Evolutionary conservation across 1,139 yeast genomes (phyloP).

Genomic region (Kodamaea derodonti): DNA sequence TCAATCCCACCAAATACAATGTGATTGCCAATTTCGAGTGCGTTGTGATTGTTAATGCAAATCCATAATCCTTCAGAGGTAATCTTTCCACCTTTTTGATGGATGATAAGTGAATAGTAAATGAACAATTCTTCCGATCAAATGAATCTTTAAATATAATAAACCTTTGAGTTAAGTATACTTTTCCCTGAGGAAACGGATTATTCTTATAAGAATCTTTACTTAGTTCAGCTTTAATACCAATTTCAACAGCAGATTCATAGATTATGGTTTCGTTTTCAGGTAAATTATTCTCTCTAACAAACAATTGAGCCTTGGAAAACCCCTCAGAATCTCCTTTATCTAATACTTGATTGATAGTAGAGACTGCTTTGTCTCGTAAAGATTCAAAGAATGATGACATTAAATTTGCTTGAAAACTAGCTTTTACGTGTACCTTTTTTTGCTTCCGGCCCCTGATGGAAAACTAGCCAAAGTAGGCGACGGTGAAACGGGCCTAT

Average conservation of each 20-base stretch:
- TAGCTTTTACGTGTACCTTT: too few relatives aligned
- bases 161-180: constrained; percentile 71
- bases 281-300: constrained; percentile 66
- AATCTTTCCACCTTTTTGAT: constrained; percentile 82
- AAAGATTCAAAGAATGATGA: constrained; percentile 24
- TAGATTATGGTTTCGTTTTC: constrained; percentile 61
- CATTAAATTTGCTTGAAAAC: too few relatives aligned
- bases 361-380: constrained; percentile 23
- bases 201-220: constrained; percentile 23
- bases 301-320: constrained; percentile 66
- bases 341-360: constrained; percentile 41
- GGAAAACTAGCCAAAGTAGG: too few relatives aligned
- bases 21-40: constrained; percentile 63
- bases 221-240: constrained; percentile 40
- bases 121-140: constrained; percentile 64
- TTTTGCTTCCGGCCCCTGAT: too few relatives aligned
- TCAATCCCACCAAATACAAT: constrained; percentile 72
- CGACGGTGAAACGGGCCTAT: too few relatives aligned
- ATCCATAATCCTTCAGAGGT: constrained; percentile 72
- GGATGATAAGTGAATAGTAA: constrained; percentile 72
- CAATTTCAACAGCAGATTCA: constrained; percentile 68
- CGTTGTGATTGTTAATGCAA: constrained; percentile 70
- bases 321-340: constrained; percentile 33
- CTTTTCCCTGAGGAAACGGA: constrained; percentile 50
- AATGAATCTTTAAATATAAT: constrained; percentile 69